Percentiles rank a stretch among this genome's conserved stretches.
Conservation (phyloP, 768 basidiomycete species). For the Psilocybe sp. region DNA sequence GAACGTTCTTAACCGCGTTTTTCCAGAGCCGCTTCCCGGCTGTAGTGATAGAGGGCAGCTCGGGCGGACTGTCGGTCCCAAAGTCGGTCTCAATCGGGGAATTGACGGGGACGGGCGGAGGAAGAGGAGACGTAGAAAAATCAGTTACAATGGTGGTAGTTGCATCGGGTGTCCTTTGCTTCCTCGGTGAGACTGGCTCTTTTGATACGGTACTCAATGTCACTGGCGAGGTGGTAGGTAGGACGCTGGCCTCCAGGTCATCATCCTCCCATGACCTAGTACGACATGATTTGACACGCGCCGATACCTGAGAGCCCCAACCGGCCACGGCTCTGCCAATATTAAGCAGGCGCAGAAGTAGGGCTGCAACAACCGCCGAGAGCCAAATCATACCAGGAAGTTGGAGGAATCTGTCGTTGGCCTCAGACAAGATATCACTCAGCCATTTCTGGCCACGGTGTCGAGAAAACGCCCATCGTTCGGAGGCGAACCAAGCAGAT, state of each 20-base stretch:
- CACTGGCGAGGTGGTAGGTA: constrained; percentile 17
- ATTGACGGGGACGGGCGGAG: constrained; percentile 14
- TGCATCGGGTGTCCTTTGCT: constrained; percentile 19
- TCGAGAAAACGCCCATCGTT: constrained; percentile 60
- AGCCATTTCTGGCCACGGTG: constrained; percentile 72
- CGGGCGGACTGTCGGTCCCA: not conserved
- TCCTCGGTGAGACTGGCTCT: not conserved
- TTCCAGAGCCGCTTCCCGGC: constrained; percentile 43
- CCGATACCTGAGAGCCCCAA: not conserved
- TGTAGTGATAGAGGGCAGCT: constrained; percentile 13
- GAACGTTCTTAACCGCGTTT: constrained; percentile 40
- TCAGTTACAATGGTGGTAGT: constrained; percentile 18
- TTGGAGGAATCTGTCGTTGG: constrained; percentile 31
- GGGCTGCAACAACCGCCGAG: constrained; percentile 4
- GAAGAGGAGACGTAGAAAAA: constrained; percentile 4
- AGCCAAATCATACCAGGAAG: constrained; percentile 19
- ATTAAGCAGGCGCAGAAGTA: constrained; percentile 5
- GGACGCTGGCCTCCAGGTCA: constrained; percentile 25
- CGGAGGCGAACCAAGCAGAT: constrained; percentile 71
- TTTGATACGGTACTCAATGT: not conserved
- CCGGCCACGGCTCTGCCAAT: constrained; percentile 3
- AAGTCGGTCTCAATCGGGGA: constrained; percentile 23
- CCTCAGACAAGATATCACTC: constrained; percentile 53
- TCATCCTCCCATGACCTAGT: constrained; percentile 8
- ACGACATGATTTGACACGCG: not conserved